Base-by-base conservation (phyloP, 2,329 filamentous ascomycete genomes). In the Hymenoscyphus repandus region DNA sequence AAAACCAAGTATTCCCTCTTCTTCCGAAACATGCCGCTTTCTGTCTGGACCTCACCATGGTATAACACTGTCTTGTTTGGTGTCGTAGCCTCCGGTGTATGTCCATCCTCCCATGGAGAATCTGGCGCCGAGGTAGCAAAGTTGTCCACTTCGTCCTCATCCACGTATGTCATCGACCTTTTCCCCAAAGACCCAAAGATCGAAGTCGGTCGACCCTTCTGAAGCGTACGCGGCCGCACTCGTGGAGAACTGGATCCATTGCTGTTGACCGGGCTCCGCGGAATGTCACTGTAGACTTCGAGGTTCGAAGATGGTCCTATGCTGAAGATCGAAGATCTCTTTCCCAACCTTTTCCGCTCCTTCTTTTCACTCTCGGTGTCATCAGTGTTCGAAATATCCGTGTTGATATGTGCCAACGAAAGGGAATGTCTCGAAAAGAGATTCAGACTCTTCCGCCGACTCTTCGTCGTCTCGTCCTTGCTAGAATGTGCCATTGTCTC, bases 1-100 rank as follows among this genome's bases (percentile, higher is more conserved):
- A 88, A 70, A 12, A 88, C 85, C 49, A 88, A 70, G 60, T 85
- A 88, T 64, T 88, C 83, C 67, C 78, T 84, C 70, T 83, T 86
- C 69, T 86, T 86, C 64, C 83, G 74, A 68, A 87, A 85, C 74
- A 88, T 80, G 53, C 80, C 79, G 50, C 79, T 83, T 44, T 80
- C 82, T 11, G 81, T 86, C 67, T 88, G 83, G 13, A 87, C 80
- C 63, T 86, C 84, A 34, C 84, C 85, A 69, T 86, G 79, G 55
- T 83, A 76, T 34, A 86, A 67, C 17, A 87, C 80, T 30, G 72
- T 69, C 52, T 60, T 58, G 27, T 54, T 56, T n/a, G 46, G 47
- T 11, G 50, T 49, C 5, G 44, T 46, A n/a, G 51, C 49, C 22
- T 54, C 52, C 12, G 55, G 39, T 9, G 50, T 33, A 10, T 49